Conservation (phyloP, 2,329 filamentous ascomycete species). For the Neopestalotiopsis sp. region DNA sequence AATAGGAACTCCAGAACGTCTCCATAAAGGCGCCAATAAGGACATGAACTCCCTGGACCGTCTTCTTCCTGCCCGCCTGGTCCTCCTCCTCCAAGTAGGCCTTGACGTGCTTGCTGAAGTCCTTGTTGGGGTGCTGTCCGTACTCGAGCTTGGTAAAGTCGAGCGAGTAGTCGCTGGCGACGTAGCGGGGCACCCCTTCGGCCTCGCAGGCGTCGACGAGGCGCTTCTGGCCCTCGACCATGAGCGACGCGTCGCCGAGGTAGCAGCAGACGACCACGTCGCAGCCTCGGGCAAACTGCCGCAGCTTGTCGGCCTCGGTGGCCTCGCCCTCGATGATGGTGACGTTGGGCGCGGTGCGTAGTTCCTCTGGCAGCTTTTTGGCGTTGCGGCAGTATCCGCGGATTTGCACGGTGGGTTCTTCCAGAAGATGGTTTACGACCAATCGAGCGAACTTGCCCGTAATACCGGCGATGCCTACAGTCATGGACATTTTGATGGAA, state of each 20-base stretch:
- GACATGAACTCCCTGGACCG: slow-evolving; percentile 44
- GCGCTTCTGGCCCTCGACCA: slow-evolving; percentile 45
- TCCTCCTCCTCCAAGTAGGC: slow-evolving; percentile 37
- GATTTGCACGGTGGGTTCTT: slow-evolving; percentile 6
- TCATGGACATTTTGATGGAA: slow-evolving; percentile 21
- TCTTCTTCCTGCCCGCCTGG: slow-evolving; percentile 29
- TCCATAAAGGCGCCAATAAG: slow-evolving; percentile 45
- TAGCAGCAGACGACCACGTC: slow-evolving; percentile 46
- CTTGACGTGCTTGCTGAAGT: slow-evolving; percentile 44
- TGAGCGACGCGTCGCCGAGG: slow-evolving; percentile 41
- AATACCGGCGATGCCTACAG: slow-evolving; percentile 26
- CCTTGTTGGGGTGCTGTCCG: slow-evolving; percentile 42
- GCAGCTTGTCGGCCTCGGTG: slow-evolving; percentile 25
- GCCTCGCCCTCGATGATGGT: slow-evolving; percentile 19
- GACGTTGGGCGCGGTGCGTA: not conserved
- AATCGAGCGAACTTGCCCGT: slow-evolving; percentile 26
- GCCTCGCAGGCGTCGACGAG: slow-evolving; percentile 45
- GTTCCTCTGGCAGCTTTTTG: not conserved
- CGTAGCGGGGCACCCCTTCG: slow-evolving; percentile 40
- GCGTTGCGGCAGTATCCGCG: not conserved
- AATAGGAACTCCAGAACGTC: slow-evolving; percentile 32
- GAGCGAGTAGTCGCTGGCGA: slow-evolving; percentile 46
- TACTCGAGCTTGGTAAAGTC: slow-evolving; percentile 44
- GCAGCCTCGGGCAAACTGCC: slow-evolving; percentile 33
- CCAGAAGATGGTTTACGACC: slow-evolving; percentile 20